Evolutionary conservation across 148 eudicot genomes (phyloP).

Genomic region (Vaccinium vitisidaea): DNA sequence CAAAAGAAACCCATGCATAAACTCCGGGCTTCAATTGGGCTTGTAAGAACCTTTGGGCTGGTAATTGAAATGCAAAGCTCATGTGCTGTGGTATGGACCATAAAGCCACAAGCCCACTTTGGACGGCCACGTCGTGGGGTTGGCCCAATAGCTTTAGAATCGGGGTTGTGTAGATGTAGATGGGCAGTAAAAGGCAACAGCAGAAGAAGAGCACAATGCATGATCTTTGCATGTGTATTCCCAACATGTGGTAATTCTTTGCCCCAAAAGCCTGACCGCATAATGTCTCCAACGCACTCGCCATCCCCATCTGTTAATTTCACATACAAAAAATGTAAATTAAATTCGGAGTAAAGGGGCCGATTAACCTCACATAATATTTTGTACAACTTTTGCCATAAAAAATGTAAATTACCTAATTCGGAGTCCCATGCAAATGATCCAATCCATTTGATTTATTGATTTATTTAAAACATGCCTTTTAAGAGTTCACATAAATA

Average conservation of each 20-base stretch:
- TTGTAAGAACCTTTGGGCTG: constrained; percentile 39
- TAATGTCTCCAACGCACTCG: constrained; percentile 48
- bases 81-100: constrained; percentile 48
- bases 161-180: constrained; percentile 35
- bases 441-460: too few species aligned
- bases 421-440: too few species aligned
- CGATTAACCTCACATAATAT: too few species aligned
- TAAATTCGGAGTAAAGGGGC: too few species aligned
- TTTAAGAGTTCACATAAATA: too few species aligned
- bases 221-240: constrained; percentile 47
- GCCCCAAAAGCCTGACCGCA: constrained; percentile 56
- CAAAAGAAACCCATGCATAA: constrained; percentile 35
- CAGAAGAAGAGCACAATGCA: constrained; percentile 38
- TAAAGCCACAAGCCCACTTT: constrained; percentile 26
- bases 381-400: too few species aligned
- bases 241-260: constrained; percentile 45
- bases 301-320: constrained; percentile 38
- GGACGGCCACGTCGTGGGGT: constrained; percentile 37
- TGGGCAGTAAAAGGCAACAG: constrained; percentile 30
- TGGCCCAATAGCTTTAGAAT: constrained; percentile 37
- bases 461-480: too few species aligned
- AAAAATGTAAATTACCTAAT: too few species aligned
- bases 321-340: too few species aligned
- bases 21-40: constrained; percentile 37
- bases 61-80: constrained; percentile 43